These are phyloP conservation scores for Lentinus tigrinus DNA, from an alignment of 768 basidiomycete genomes.

Conservation along the genomic window DNA sequence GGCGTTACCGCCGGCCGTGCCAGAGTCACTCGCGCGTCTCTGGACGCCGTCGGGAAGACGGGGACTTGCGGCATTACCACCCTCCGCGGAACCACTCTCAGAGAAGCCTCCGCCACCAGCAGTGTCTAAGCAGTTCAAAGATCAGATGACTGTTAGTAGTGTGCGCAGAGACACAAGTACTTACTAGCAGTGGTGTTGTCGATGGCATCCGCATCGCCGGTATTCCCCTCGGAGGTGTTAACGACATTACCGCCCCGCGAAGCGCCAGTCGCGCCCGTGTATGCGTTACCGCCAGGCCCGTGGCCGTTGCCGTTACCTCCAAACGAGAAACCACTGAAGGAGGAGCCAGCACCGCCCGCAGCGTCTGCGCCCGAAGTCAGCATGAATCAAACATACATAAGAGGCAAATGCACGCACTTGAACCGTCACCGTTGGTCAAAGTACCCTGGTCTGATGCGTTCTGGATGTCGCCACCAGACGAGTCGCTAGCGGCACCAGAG, in stretches of 20 bases:
- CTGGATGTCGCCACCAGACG: slow-evolving; percentile 22
- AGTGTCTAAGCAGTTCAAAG: not conserved
- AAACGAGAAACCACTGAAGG: slow-evolving; percentile 17
- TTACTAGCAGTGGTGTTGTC: slow-evolving; percentile 16
- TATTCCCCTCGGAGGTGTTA: slow-evolving; percentile 1
- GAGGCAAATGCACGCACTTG: slow-evolving; percentile 10
- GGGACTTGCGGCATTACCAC: slow-evolving; percentile 12
- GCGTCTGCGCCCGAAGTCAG: slow-evolving; percentile 7
- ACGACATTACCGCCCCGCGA: slow-evolving; percentile 18
- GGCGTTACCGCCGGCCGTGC: slow-evolving; percentile 23
- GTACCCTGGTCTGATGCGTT: slow-evolving; percentile 9
- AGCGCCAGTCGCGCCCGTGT: slow-evolving; percentile 13
- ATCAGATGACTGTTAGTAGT: not conserved
- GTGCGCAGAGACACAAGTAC: not conserved
- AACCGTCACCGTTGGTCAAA: slow-evolving; percentile 16
- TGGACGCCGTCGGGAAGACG: not conserved
- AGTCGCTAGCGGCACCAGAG: slow-evolving; percentile 21
- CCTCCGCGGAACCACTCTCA: slow-evolving; percentile 18
- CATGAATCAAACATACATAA: not conserved
- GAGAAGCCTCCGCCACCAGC: slow-evolving; percentile 16
- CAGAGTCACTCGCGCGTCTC: slow-evolving; percentile 18
- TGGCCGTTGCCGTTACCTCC: slow-evolving; percentile 21
- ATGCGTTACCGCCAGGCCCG: slow-evolving; percentile 22
- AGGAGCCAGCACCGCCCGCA: slow-evolving; percentile 15
- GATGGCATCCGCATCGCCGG: not conserved